Base-by-base conservation (phyloP, 352 stramenopile species). In the Globisporangium takayamanum region DNA sequence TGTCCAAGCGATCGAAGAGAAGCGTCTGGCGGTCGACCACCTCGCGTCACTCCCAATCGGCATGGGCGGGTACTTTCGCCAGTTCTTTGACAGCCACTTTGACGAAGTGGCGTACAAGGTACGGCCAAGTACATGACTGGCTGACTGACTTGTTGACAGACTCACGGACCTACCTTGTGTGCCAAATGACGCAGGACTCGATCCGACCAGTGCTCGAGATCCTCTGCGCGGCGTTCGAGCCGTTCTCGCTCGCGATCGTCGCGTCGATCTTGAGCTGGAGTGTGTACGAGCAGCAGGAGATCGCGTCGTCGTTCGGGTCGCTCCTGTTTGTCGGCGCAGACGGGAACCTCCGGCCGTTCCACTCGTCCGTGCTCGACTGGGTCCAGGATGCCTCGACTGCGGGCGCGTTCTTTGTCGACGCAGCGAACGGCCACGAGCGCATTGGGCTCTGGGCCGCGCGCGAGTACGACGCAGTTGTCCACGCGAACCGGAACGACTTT, bases 61-160 rank as follows among this genome's bases (percentile, higher is more conserved):
- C 33, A 87, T 91, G 67, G 63, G 76, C 14, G 78, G 79, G 0
- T 89, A 83, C 60, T 63, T 91, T 14, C 73, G 78, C 15, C 77
- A 89, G 52, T 88, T 87, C 57, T 91, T 91, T 52, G 72, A 75
- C 33, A 84, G 67, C 20, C 79, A 89, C 60, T 91, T 89, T 59
- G 67, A 75, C 33, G 64, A 71, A 14, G 52, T 73, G 12, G 59
- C 64, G 37, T 91, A 87, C 67, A 83, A 80, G 60, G 68, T 72
- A 59, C 18, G 48, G 10, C 5, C 7, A 12, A 7, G 6, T 7
- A 12, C 33, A 12, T 39, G 33, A 10, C 20, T 47, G 54, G 14
- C 36, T 33, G 22, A 33, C 1, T 33, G 15, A 8, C 18, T 14
- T 30, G 16, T 45, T 28, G 20, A 36, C 3, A n/a, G 14, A 41